These are phyloP conservation scores for Wickerhamiella domercqiae DNA, from an alignment of 805 yeast genomes.

Conservation along the genomic window DNA sequence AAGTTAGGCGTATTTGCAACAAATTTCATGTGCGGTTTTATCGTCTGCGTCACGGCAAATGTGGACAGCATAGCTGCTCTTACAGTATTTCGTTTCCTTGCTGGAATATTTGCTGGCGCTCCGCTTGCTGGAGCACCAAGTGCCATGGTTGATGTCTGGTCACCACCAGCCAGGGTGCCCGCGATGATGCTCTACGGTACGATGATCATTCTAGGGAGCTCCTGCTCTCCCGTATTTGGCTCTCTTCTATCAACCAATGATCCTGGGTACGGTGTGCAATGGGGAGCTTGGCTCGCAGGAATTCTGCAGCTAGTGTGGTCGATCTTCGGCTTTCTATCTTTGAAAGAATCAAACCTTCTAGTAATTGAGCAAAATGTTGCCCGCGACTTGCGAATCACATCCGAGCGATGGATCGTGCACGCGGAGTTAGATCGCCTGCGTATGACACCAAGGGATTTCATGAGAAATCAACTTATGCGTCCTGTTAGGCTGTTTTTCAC, in stretches of 20 bases:
- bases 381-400: constrained; percentile 44
- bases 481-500: not conserved
- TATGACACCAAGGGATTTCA: constrained; percentile 29
- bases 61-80: constrained; percentile 31
- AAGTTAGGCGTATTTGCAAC: constrained; percentile 32
- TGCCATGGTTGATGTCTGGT: constrained; percentile 44
- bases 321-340: constrained; percentile 25
- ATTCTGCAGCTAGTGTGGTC: constrained; percentile 24
- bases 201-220: constrained; percentile 30
- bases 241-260: constrained; percentile 23
- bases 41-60: constrained; percentile 21
- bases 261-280: constrained; percentile 38
- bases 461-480: not conserved
- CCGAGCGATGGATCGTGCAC: constrained; percentile 69
- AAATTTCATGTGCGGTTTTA: constrained; percentile 29
- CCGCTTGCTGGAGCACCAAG: constrained; percentile 40
- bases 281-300: constrained; percentile 37
- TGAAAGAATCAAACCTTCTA: constrained; percentile 25
- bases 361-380: constrained; percentile 50
- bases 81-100: constrained; percentile 52
- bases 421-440: constrained; percentile 82
- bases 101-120: constrained; percentile 66
- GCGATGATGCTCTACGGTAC: constrained; percentile 34
- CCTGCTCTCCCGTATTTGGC: constrained; percentile 31
- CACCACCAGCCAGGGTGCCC: constrained; percentile 35